Conservation (phyloP, 2,329 filamentous ascomycete genomes). For the Stromatinia cepivora region DNA sequence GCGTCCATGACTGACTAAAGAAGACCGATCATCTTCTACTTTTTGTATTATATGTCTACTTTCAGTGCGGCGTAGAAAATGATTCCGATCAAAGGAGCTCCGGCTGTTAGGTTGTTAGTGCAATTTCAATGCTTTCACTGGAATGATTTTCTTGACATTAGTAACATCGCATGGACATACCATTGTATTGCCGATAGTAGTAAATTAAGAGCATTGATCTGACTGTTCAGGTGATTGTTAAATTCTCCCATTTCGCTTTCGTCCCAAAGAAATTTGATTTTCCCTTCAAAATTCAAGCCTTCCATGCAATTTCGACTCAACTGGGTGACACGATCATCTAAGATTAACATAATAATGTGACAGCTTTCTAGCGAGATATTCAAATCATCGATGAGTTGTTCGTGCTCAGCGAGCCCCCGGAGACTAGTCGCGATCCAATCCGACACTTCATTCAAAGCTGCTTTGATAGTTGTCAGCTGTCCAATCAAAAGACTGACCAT, state of each 20-base stretch:
- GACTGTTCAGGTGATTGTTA: not conserved
- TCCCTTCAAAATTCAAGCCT: not conserved
- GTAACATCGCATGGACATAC: not conserved
- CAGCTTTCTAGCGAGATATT: not conserved
- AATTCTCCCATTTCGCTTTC: not conserved
- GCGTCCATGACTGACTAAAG: not conserved
- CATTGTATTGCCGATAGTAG: not conserved
- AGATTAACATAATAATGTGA: not conserved
- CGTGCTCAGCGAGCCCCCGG: not conserved
- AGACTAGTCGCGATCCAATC: not conserved
- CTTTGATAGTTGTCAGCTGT: not conserved
- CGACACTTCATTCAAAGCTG: not conserved
- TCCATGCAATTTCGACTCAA: not conserved
- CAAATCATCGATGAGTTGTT: slow-evolving; percentile 11
- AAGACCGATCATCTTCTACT: not conserved
- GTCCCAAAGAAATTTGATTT: not conserved
- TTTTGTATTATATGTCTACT: not conserved
- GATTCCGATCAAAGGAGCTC: slow-evolving; percentile 4
- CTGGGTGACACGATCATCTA: not conserved
- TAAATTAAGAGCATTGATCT: slow-evolving; percentile 9
- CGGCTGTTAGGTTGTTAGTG: slow-evolving; percentile 1
- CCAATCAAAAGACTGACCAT: not conserved
- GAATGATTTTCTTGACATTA: not conserved
- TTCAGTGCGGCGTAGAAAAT: not conserved
- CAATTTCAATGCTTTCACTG: not conserved